A percentile compares a stretch with the other conserved stretches of the same genome.
Evolutionary conservation across 2,329 filamentous ascomycete species (phyloP).

Genomic region (Trichoderma cornu-damae): DNA sequence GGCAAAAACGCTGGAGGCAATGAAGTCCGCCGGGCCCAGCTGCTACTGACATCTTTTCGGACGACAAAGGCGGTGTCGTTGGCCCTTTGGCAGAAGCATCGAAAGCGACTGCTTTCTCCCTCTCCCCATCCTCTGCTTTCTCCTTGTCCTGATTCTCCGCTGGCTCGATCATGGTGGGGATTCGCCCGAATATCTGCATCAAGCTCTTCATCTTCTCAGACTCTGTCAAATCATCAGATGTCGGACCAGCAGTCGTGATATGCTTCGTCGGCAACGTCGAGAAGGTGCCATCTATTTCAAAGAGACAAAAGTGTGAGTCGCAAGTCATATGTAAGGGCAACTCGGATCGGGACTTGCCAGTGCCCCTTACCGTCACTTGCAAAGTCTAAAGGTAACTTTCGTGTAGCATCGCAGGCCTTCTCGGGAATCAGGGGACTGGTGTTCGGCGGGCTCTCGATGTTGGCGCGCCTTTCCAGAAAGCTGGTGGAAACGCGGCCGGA

Average conservation of each 20-base stretch:
- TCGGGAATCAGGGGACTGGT: background rate
- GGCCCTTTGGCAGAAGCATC: constrained; percentile 18
- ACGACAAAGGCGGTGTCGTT: constrained; percentile 29
- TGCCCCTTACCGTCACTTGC: constrained; percentile 2
- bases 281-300: background rate
- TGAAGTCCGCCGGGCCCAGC: too few species aligned
- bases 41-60: constrained; percentile 28
- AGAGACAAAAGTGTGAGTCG: background rate
- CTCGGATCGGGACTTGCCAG: background rate
- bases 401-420: background rate
- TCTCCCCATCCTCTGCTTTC: too few species aligned
- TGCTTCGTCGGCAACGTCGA: background rate
- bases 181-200: constrained; percentile 16
- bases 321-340: background rate
- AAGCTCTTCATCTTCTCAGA: constrained; percentile 15
- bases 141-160: too few species aligned
- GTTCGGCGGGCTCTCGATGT: constrained; percentile 3
- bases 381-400: background rate
- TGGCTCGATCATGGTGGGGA: background rate
- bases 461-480: constrained; percentile 3
- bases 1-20: too few species aligned
- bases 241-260: background rate
- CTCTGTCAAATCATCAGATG: constrained; percentile 12
- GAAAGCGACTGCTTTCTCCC: constrained; percentile 16
- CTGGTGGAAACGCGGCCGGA: constrained; percentile 21